These are phyloP conservation scores for Huntiella moniliformis DNA, from an alignment of 2,329 filamentous ascomycete genomes.

Conservation along the genomic window DNA sequence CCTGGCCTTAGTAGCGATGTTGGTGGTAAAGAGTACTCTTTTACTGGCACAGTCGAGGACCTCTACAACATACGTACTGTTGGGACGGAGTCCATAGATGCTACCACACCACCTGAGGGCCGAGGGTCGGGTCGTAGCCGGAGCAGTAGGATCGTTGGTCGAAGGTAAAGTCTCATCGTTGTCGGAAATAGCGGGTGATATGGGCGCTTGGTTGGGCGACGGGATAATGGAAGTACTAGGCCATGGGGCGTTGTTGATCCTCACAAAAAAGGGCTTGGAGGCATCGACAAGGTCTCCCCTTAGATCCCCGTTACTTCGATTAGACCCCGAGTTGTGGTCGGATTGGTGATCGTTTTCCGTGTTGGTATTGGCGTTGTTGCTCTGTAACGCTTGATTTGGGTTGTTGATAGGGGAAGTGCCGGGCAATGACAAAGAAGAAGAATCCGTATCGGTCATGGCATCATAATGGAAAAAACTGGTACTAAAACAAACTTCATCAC, in stretches of 20 bases:
- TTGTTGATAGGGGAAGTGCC: slow-evolving; percentile 12
- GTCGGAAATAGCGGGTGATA: slow-evolving; percentile 2
- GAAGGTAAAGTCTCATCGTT: slow-evolving; percentile 6
- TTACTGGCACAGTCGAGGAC: slow-evolving; percentile 51
- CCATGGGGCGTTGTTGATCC: slow-evolving; percentile 64
- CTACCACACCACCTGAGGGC: slow-evolving; percentile 49
- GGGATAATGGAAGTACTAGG: slow-evolving; percentile 54
- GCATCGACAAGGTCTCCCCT: slow-evolving; percentile 37
- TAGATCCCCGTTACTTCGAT: neutral
- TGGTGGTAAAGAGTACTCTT: slow-evolving; percentile 50
- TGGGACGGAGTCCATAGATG: slow-evolving; percentile 48
- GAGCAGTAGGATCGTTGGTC: slow-evolving; percentile 15
- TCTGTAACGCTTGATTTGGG: slow-evolving; percentile 16
- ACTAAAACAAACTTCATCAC: slow-evolving; percentile 60
- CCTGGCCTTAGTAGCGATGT: slow-evolving; percentile 45
- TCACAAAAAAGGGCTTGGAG: slow-evolving; percentile 59
- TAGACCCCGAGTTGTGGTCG: slow-evolving; percentile 6
- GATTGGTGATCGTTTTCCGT: slow-evolving; percentile 7
- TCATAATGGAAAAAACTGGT: slow-evolving; percentile 43
- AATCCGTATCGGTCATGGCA: slow-evolving; percentile 16
- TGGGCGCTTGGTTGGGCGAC: slow-evolving; percentile 18
- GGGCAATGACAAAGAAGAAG: slow-evolving; percentile 8
- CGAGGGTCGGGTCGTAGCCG: slow-evolving; percentile 11
- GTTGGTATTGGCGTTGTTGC: slow-evolving; percentile 14
- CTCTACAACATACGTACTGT: slow-evolving; percentile 62